These are phyloP conservation scores for Acer negundo DNA, from an alignment of 345 rosid species.

Conservation along the genomic window DNA sequence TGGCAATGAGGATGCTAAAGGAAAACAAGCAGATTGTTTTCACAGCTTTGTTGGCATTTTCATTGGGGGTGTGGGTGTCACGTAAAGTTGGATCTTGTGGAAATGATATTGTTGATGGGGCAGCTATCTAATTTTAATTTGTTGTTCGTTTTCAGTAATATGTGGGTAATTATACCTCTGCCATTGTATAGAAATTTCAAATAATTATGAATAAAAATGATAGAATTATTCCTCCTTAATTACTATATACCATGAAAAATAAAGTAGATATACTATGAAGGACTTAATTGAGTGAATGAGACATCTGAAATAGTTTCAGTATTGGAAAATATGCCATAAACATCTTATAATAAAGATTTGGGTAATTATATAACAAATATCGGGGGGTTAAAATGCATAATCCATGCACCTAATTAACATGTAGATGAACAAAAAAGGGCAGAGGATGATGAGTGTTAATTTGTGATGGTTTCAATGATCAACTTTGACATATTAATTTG, in stretches of 20 bases:
- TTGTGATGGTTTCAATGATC: neutral
- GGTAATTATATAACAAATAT: neutral
- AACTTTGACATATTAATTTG: neutral
- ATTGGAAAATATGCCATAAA: neutral
- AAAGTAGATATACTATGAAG: neutral
- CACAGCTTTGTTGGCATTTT: conserved; percentile 41
- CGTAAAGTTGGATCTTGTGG: conserved; percentile 15
- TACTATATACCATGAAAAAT: neutral
- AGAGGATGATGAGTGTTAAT: too few species aligned
- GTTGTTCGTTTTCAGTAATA: neutral
- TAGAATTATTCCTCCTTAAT: too few species aligned
- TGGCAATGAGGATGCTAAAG: conserved; percentile 25
- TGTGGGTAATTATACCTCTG: neutral
- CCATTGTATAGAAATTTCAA: neutral
- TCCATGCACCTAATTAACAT: too few species aligned
- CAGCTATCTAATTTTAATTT: neutral
- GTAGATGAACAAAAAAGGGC: too few species aligned
- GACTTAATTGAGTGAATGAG: neutral
- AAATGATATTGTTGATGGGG: neutral
- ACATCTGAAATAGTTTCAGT: neutral
- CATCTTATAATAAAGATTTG: neutral
- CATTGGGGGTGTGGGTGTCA: conserved; percentile 37
- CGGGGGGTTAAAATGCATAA: too few species aligned
- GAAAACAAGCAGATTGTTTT: conserved; percentile 33
- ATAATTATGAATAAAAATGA: neutral